Conservation (phyloP, 345 rosid genomes). For the Orychophragmus violaceus region DNA sequence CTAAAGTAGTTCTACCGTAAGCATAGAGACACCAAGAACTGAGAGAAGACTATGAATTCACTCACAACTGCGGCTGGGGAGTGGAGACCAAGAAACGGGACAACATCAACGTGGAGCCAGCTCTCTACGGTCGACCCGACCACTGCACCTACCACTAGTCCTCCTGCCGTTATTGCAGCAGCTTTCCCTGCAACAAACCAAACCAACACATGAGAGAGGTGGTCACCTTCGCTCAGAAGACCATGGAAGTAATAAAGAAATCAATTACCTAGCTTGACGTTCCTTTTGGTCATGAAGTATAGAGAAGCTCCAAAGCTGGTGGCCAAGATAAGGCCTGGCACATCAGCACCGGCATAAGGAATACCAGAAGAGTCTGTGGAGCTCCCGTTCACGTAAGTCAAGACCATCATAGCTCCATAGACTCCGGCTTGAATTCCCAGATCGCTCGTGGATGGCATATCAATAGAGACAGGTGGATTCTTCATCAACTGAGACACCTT, state of each 20-base stretch:
- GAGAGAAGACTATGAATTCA: conserved; percentile 75
- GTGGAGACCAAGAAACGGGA: conserved; percentile 77
- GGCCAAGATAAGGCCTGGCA: conserved; percentile 73
- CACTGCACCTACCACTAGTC: conserved; percentile 90
- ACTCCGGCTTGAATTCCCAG: conserved; percentile 82
- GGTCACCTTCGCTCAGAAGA: no score
- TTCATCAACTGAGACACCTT: conserved; percentile 71
- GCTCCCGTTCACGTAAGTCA: conserved; percentile 74
- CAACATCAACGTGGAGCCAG: conserved; percentile 92
- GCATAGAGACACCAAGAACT: conserved; percentile 73
- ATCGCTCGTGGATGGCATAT: conserved; percentile 57
- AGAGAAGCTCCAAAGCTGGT: conserved; percentile 84
- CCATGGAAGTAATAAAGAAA: not conserved
- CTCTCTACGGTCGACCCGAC: conserved; percentile 84
- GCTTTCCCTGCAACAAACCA: conserved; percentile 61
- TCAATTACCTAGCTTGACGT: conserved; percentile 64
- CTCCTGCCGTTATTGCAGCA: conserved; percentile 64
- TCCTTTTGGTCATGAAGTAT: conserved; percentile 79
- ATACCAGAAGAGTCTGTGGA: conserved; percentile 37
- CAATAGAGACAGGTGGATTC: conserved; percentile 56
- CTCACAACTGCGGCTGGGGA: conserved; percentile 79
- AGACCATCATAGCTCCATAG: conserved; percentile 78
- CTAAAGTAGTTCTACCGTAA: conserved; percentile 43
- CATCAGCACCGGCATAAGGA: conserved; percentile 68
- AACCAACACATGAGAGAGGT: conserved; percentile 13